Evolutionary conservation across 129 eudicot species (phyloP), one percentile per base, ranked within the genome.

Genomic region (Artemisia annua): DNA sequence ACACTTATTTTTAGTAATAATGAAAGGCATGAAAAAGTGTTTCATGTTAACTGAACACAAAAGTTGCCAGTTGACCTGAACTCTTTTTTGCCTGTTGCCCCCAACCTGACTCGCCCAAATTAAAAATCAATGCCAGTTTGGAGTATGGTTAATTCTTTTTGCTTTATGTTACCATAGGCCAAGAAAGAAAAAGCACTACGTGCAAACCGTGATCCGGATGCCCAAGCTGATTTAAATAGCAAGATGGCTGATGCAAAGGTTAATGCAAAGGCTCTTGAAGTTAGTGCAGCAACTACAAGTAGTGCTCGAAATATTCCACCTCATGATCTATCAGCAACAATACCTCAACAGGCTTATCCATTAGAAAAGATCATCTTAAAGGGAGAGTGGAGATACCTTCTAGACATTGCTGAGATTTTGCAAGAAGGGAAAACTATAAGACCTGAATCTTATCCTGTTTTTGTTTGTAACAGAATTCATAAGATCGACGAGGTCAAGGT

Each of bases 351-450:
- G 66, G 96, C 96, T 63, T 94, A 94, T 83, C 97, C 96, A 3
- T 81, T 94, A 5, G 87, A 88, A 66, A 88, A 78, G 75, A 90
- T 91, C 14, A 95, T 88, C 55, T 75, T 50, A 1, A 78, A 73
- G 48, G 99, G 99, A 70, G 97, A 95, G 73, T 86, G 88, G 99
- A 84, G 80, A 75, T 86, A 81, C 72, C 87, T 95, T 66, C 4
- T 15, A 5, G 97, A 90, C 67, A 69, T 88, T 55, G 48, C 73
- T 20, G 75, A 85, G 75, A 78, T 74, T 62, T 62, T 72, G 22
- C 82, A 84, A 61, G 44, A 64, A 48, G 86, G 85, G 35, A 75
- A 66, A 46, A 75, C 76, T 59, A 18, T 88, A 35, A 56, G 52
- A 11, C 67, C 83, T 0, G 80, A 74, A 32, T 32, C 57, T 35